Percentiles rank a stretch among this genome's conserved stretches.
These are phyloP conservation scores for Colletotrichum theobromicola DNA, from an alignment of 2,329 filamentous ascomycete genomes.

Conservation along the genomic window DNA sequence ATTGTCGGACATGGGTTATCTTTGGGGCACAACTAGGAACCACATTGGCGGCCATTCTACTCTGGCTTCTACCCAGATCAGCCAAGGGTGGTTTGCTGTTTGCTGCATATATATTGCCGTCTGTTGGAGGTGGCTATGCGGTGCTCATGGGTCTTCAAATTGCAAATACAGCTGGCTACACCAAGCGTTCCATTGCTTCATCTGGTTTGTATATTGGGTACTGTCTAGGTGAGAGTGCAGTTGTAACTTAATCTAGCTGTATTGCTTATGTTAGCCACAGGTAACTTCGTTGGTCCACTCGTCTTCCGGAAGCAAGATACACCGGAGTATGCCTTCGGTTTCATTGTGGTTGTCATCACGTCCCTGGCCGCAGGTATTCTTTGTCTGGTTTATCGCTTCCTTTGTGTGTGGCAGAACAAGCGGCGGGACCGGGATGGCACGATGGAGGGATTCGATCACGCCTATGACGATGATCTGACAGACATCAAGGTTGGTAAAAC, in stretches of 20 bases:
- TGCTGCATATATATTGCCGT: conserved; percentile 52
- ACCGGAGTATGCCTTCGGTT: conserved; percentile 26
- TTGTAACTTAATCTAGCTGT: not conserved
- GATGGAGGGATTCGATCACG: conserved; percentile 55
- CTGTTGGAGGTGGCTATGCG: conserved; percentile 49
- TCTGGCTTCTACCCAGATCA: conserved; percentile 46
- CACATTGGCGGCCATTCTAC: conserved; percentile 42
- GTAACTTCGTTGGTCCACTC: conserved; percentile 50
- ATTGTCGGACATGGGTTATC: conserved; percentile 41
- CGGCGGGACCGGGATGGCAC: conserved; percentile 45
- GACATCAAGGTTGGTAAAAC: conserved; percentile 37
- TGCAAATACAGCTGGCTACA: conserved; percentile 58
- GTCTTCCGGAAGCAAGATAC: conserved; percentile 44
- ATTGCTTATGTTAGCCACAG: not conserved
- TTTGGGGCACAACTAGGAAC: conserved; percentile 45
- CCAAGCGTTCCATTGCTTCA: conserved; percentile 52
- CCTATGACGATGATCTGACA: conserved; percentile 57
- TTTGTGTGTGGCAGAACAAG: conserved; percentile 49
- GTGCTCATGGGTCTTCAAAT: conserved; percentile 54
- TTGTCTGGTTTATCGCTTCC: conserved; percentile 45
- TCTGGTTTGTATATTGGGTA: conserved; percentile 57
- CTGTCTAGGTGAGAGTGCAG: conserved; percentile 40
- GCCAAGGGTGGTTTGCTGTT: conserved; percentile 51
- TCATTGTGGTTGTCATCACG: conserved; percentile 41
- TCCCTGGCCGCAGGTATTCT: conserved; percentile 34